Percentiles rank a stretch among this genome's conserved stretches.
Evolutionary conservation across 2,329 filamentous ascomycete genomes (phyloP).

Genomic region (Aspergillus viridinutans): DNA sequence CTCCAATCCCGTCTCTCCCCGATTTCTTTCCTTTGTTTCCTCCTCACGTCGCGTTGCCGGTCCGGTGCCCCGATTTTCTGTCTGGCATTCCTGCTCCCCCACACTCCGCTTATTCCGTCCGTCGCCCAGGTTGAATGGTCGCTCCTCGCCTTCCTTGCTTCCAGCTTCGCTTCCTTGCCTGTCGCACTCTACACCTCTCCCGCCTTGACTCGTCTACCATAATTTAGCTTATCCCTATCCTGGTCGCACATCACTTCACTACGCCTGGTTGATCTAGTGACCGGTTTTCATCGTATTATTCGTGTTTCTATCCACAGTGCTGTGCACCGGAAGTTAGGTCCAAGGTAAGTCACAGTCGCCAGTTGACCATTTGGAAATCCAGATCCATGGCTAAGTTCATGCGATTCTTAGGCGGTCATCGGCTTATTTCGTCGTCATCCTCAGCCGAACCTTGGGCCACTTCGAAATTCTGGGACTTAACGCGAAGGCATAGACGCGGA

Average conservation of each 20-base stretch:
- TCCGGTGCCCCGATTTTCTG: conserved; percentile 29
- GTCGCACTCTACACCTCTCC: conserved; percentile 1
- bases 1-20: conserved; percentile 9
- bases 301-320: not conserved
- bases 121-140: conserved; percentile 15
- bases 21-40: conserved; percentile 5
- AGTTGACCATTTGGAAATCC: not conserved
- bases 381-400: not conserved
- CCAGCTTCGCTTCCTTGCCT: not conserved
- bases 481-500: not conserved
- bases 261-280: not conserved
- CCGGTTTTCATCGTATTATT: not conserved
- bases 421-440: not conserved
- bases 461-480: not conserved
- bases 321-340: not conserved
- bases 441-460: not conserved
- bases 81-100: conserved; percentile 27
- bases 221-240: not conserved
- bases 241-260: not conserved
- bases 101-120: conserved; percentile 32
- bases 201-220: conserved; percentile 1
- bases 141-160: conserved; percentile 1
- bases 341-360: not conserved
- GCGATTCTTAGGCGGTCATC: not conserved
- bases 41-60: conserved; percentile 19